A percentile compares a stretch with the other conserved stretches of the same genome.
Conservation (phyloP, 257 asterid genomes). For the Gentiana dahurica region DNA sequence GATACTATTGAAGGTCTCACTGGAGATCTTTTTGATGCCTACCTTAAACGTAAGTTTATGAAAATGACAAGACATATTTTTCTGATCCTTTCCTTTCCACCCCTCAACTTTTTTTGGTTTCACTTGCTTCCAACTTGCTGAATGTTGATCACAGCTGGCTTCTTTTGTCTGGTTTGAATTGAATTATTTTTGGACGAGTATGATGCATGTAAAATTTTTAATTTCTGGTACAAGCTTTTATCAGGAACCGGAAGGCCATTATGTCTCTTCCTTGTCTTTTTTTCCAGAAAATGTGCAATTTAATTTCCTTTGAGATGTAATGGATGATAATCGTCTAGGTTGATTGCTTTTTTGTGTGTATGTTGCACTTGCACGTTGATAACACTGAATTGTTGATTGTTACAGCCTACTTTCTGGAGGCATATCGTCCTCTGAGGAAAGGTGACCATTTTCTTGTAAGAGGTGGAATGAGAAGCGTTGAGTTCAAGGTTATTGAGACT, state of each 20-base stretch:
- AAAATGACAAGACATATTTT: background rate
- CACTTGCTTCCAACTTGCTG: no score
- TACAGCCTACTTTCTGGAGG: conserved; percentile 73
- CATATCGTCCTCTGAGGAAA: conserved; percentile 74
- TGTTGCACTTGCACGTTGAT: background rate
- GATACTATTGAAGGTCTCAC: conserved; percentile 74
- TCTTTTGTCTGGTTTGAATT: no score
- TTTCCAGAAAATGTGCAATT: no score
- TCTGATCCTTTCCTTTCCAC: no score
- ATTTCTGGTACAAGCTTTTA: no score
- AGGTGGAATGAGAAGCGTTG: conserved; percentile 86
- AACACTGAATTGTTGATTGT: conserved; percentile 1
- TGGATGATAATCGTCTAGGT: no score
- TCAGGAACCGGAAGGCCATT: no score
- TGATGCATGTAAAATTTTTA: no score
- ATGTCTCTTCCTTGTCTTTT: no score
- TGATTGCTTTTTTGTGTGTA: background rate
- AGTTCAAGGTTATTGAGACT: conserved; percentile 67
- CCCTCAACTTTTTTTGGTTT: background rate
- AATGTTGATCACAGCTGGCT: no score
- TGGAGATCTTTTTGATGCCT: conserved; percentile 68
- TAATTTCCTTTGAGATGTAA: no score
- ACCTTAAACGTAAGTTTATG: conserved; percentile 51
- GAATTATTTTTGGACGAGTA: no score
- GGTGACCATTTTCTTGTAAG: conserved; percentile 75